Percentiles rank a stretch among this genome's conserved stretches.
Conservation (phyloP, 768 basidiomycete species). For the Rhodotorula babjevae region DNA sequence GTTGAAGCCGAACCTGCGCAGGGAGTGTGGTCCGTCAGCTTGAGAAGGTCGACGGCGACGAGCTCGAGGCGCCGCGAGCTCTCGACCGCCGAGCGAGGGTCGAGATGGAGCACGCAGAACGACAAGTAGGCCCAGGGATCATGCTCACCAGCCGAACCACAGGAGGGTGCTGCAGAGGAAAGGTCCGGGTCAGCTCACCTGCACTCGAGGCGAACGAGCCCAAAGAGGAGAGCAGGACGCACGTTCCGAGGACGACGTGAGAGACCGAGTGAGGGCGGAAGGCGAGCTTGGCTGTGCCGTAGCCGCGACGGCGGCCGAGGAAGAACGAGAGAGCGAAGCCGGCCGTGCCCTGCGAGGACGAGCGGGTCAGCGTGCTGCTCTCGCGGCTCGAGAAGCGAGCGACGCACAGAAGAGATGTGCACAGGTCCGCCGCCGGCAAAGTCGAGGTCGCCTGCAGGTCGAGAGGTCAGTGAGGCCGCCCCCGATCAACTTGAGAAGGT, state of each 20-base stretch:
- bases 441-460: background rate
- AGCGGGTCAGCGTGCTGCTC: no score
- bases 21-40: background rate
- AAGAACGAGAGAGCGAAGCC: slow-evolving; percentile 83
- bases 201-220: no score
- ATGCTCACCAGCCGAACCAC: slow-evolving; percentile 57
- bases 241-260: slow-evolving; percentile 83
- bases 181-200: background rate
- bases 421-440: slow-evolving; percentile 80
- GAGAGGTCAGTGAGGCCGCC: background rate
- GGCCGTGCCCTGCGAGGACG: slow-evolving; percentile 56
- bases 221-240: background rate
- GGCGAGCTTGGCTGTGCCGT: slow-evolving; percentile 48
- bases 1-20: slow-evolving; percentile 56
- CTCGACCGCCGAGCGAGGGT: no score
- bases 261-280: slow-evolving; percentile 55
- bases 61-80: no score
- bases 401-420: slow-evolving; percentile 62
- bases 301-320: slow-evolving; percentile 69
- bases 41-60: background rate
- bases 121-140: no score
- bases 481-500: background rate
- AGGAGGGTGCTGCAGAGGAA: slow-evolving; percentile 56
- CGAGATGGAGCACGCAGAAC: background rate
- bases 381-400: no score